Evolutionary conservation across 1,284 basidiomycete genomes (phyloP).

Genomic region (Naganishia albida): DNA sequence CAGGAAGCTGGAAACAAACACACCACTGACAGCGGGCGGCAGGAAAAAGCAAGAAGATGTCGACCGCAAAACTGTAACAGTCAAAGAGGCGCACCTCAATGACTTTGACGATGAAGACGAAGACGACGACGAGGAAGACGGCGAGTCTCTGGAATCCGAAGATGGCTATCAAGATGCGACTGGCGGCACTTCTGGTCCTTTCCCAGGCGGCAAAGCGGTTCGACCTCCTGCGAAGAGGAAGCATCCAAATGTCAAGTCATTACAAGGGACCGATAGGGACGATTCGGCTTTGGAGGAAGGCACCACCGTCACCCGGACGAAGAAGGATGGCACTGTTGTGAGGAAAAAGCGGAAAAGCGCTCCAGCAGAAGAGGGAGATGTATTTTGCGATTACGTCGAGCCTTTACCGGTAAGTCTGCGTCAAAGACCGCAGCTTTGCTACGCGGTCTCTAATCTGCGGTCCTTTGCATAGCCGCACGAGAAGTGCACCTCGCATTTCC

Average conservation of each 20-base stretch:
- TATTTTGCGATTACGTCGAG: slow-evolving; percentile 34
- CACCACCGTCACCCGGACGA: slow-evolving; percentile 1
- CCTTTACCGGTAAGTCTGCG: slow-evolving; percentile 31
- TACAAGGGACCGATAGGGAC: neutral
- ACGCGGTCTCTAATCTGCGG: neutral
- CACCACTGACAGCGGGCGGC: neutral
- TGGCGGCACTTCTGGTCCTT: slow-evolving; percentile 6
- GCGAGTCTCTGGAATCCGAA: slow-evolving; percentile 1
- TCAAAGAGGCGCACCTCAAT: neutral
- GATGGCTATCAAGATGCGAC: slow-evolving; percentile 16
- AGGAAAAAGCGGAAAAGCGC: slow-evolving; percentile 32
- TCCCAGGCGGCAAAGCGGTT: slow-evolving; percentile 22
- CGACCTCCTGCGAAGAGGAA: slow-evolving; percentile 24
- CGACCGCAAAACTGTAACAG: neutral
- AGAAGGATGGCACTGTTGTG: slow-evolving; percentile 19
- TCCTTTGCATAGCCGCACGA: slow-evolving; percentile 28
- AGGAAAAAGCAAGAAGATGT: neutral
- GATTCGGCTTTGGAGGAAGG: slow-evolving; percentile 5
- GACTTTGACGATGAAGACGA: slow-evolving; percentile 11
- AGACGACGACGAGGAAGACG: slow-evolving; percentile 13
- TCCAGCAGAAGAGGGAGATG: slow-evolving; percentile 34
- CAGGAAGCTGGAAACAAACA: slow-evolving; percentile 26
- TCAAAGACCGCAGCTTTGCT: neutral
- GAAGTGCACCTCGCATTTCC: slow-evolving; percentile 34
- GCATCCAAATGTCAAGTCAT: slow-evolving; percentile 2